These are phyloP conservation scores for Arthroderma uncinatum DNA, from an alignment of 2,329 filamentous ascomycete genomes.

Conservation along the genomic window DNA sequence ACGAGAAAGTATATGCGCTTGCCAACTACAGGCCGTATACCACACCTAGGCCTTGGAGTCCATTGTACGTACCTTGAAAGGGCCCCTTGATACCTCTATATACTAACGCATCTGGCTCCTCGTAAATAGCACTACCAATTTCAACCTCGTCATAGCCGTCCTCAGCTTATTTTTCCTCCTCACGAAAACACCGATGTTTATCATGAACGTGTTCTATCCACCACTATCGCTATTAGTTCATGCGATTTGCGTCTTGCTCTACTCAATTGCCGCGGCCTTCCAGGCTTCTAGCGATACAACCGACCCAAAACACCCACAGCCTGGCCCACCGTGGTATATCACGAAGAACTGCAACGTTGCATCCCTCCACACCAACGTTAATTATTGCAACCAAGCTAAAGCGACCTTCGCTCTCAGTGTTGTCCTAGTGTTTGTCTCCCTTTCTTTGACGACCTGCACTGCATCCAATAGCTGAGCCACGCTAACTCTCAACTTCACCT, in stretches of 20 bases:
- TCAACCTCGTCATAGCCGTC: slow-evolving; percentile 51
- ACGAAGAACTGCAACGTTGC: slow-evolving; percentile 49
- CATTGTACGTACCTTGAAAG: slow-evolving; percentile 37
- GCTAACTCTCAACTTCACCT: neutral
- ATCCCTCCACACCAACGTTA: slow-evolving; percentile 33
- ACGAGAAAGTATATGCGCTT: slow-evolving; percentile 45
- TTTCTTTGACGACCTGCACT: neutral
- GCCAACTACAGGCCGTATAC: slow-evolving; percentile 48
- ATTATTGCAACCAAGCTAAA: slow-evolving; percentile 52
- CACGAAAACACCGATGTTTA: slow-evolving; percentile 46
- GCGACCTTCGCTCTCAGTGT: slow-evolving; percentile 46
- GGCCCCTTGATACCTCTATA: neutral
- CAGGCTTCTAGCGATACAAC: slow-evolving; percentile 49
- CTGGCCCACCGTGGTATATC: slow-evolving; percentile 53
- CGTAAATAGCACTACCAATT: slow-evolving; percentile 44
- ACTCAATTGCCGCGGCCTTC: slow-evolving; percentile 43
- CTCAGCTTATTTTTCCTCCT: slow-evolving; percentile 51
- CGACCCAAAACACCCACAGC: slow-evolving; percentile 44
- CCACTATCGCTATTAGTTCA: slow-evolving; percentile 45
- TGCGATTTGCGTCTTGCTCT: slow-evolving; percentile 41
- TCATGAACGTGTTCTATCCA: slow-evolving; percentile 47
- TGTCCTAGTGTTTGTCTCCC: slow-evolving; percentile 42
- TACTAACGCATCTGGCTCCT: slow-evolving; percentile 5
- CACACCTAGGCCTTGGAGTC: slow-evolving; percentile 48
- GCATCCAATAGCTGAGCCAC: neutral